Conservation (phyloP, 2,329 filamentous ascomycete species). For the Pseudopithomyces maydicus region DNA sequence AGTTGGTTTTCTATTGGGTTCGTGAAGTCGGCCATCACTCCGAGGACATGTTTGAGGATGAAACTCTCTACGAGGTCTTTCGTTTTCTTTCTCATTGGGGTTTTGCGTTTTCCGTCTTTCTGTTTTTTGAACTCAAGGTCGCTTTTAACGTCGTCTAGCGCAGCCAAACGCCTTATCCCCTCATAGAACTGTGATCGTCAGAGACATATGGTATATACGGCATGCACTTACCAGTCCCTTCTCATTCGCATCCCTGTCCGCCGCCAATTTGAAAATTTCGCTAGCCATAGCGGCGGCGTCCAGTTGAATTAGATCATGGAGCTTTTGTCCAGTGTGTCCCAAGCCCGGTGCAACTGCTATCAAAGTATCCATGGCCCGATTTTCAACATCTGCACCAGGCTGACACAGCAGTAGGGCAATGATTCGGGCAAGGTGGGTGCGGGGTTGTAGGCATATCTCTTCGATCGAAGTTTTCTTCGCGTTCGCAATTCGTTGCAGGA, state of each 20-base stretch:
- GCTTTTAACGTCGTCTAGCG: slow-evolving; percentile 45
- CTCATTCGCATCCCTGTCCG: slow-evolving; percentile 65
- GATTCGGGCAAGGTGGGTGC: slow-evolving; percentile 62
- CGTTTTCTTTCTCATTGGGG: slow-evolving; percentile 58
- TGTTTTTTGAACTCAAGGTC: slow-evolving; percentile 41
- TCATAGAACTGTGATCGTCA: slow-evolving; percentile 47
- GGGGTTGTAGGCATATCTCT: slow-evolving; percentile 64
- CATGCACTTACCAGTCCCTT: slow-evolving; percentile 59
- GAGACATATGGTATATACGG: background rate
- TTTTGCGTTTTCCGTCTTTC: slow-evolving; percentile 52
- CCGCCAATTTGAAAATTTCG: slow-evolving; percentile 80
- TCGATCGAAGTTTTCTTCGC: slow-evolving; percentile 64
- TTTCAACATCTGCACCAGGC: slow-evolving; percentile 67
- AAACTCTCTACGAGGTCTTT: slow-evolving; percentile 65
- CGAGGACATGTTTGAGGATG: slow-evolving; percentile 81
- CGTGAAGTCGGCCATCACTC: slow-evolving; percentile 82
- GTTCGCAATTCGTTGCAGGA: slow-evolving; percentile 80
- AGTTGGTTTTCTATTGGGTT: slow-evolving; percentile 73
- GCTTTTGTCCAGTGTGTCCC: slow-evolving; percentile 59
- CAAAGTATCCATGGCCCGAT: slow-evolving; percentile 71
- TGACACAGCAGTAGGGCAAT: slow-evolving; percentile 64
- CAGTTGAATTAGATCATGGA: slow-evolving; percentile 72
- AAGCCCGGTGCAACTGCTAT: slow-evolving; percentile 73
- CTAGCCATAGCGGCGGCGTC: slow-evolving; percentile 78
- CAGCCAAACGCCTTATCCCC: slow-evolving; percentile 54